Base-by-base conservation (phyloP, 148 eudicot genomes). In the Dysphania ambrosioides region DNA sequence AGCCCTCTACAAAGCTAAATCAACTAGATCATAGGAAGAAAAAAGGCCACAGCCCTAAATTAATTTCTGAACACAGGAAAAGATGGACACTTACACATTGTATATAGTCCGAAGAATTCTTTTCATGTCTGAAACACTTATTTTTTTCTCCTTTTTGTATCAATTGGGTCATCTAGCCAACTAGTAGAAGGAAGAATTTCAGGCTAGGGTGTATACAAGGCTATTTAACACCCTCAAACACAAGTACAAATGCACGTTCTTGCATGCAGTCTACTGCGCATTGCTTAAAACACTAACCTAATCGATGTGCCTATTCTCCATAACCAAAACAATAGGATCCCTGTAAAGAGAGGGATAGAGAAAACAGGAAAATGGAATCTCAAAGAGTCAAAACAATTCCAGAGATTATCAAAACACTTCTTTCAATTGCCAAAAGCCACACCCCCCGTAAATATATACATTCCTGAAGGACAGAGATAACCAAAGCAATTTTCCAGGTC, bases 181-280 rank as follows among this genome's bases (percentile, higher is more conserved):
- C 58, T 53, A 53, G 24, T 6, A 19, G 23, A n/a, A 53, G 24
- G 58, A 53, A 19, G 12, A 60, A 21, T 24, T 30, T 30, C 36
- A 30, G 65, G 10, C 2, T 30, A 59, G 34, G 36, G 65, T 16
- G 27, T 64, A 21, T 21, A 64, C 19, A 21, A 34, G 68, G 11
- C 41, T 64, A 23, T 44, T 0, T 24, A 8, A 24, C 3, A 13
- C 63, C 18, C n/a, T 26, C 15, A 6, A 24, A 34, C 7, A 30
- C 6, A 13, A 61, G n/a, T n/a, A n/a, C n/a, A n/a, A n/a, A 27
- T 19, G 59, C 59, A 27, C 63, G 27, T 72, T 27, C 40, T 23
- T 7, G 62, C 51, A 41, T 36, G 24, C n/a, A 73, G 23, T 6
- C 70, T 74, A 64, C 77, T 65, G 15, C 44, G 23, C 12, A n/a